Base-by-base conservation (phyloP, 352 stramenopile species). In the Pythium guiyangense region DNA sequence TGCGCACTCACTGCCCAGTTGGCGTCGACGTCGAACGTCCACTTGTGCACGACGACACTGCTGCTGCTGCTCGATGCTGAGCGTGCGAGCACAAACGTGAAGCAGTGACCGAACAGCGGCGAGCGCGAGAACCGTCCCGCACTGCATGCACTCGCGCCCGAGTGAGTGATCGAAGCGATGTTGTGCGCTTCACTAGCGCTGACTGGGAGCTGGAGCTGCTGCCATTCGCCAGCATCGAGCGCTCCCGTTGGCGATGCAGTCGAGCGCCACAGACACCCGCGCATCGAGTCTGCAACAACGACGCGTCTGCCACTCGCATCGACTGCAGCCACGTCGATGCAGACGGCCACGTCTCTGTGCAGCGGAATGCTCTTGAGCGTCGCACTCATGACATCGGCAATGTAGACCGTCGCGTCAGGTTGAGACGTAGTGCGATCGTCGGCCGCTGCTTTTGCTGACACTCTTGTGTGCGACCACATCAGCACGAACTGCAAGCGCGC, bases 61-160 rank as follows among this genome's bases (percentile, higher is more conserved):
- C 46, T 11, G 4, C 29, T 29, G 8, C 46, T 11, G 11, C 20
- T 22, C 11, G 4, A 14, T 18, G 50, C 22, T 52, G 43, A 63
- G 3, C 29, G 18, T 15, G n/a, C 52, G 15, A 29, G 27, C n/a
- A 71, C 57, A 17, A 71, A 26, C 26, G 52, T 49, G 29, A 73
- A 52, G 46, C 64, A 71, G 12, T 5, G 39, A 14, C 68, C 68
- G 31, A 76, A 53, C 27, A 73, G 22, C n/a, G 52, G 20, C 2
- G 64, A 69, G 14, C 9, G 20, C 8, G 57, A 20, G 53, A 69
- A 73, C 44, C 52, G 37, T 12, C 58, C 61, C 6, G 40, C 20
- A 12, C 29, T 25, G 18, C 43, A 55, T 6, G 20, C 42, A 20
- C 39, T 43, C 6, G 39, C 14, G 14, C 6, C 14, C 9, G 39